Conservation (phyloP, 495 filamentous ascomycete genomes). For the Penicillium desertorum region DNA sequence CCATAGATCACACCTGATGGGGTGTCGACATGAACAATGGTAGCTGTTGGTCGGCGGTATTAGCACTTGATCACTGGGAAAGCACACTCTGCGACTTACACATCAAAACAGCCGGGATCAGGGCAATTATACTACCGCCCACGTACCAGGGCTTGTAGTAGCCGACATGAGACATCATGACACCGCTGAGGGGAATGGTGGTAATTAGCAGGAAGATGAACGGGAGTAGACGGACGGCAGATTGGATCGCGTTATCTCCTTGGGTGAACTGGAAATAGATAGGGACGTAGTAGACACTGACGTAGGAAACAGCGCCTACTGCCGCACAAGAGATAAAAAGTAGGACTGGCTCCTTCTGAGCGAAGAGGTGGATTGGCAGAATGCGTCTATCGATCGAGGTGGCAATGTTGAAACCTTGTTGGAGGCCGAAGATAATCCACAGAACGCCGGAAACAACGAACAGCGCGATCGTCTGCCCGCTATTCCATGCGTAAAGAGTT, state of each 20-base stretch:
- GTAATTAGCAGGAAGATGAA: conserved; percentile 28
- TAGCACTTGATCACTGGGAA: not conserved
- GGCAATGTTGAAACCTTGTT: conserved; percentile 52
- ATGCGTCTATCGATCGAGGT: conserved; percentile 47
- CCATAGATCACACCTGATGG: conserved; percentile 51
- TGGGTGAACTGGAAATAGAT: conserved; percentile 49
- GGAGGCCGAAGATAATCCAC: conserved; percentile 26
- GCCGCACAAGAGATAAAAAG: conserved; percentile 43
- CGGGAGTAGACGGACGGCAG: conserved; percentile 40
- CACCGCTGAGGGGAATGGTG: conserved; percentile 28
- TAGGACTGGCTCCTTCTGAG: conserved; percentile 34
- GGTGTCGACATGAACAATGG: conserved; percentile 35
- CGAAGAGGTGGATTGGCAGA: conserved; percentile 50
- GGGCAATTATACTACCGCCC: conserved; percentile 26
- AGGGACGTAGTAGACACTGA: conserved; percentile 53
- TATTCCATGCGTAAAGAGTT: conserved; percentile 30
- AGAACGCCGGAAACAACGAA: conserved; percentile 27
- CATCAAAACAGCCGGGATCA: conserved; percentile 15
- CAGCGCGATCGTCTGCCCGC: conserved; percentile 22
- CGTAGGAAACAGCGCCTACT: conserved; percentile 24
- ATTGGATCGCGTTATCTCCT: conserved; percentile 36
- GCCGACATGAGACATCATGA: conserved; percentile 46
- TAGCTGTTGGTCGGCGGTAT: conserved; percentile 1
- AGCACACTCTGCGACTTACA: conserved; percentile 3
- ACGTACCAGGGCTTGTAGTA: conserved; percentile 56